Evolutionary conservation across 2,329 filamentous ascomycete genomes (phyloP).

Genomic region (Myriosclerotinia duriaeana): DNA sequence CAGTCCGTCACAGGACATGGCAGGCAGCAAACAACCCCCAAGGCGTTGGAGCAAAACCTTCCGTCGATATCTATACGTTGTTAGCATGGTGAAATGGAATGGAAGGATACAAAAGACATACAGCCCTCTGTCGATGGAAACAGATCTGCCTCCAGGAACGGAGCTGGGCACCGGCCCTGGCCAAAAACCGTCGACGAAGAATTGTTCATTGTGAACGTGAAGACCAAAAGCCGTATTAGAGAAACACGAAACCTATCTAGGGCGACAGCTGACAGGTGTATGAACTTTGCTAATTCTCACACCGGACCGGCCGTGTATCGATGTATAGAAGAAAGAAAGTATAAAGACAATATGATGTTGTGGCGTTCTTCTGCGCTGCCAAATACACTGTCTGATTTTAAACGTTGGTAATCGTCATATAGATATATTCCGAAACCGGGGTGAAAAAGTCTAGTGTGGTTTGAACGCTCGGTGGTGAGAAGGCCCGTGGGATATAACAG

Average conservation of each 20-base stretch:
- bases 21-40: slow-evolving; percentile 70
- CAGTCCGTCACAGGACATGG: slow-evolving; percentile 87
- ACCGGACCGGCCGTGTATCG: not conserved
- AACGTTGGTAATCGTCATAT: slow-evolving; percentile 8
- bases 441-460: slow-evolving; percentile 5
- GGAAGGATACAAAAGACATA: slow-evolving; percentile 46
- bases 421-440: slow-evolving; percentile 9
- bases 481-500: slow-evolving; percentile 23
- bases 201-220: slow-evolving; percentile 22
- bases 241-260: slow-evolving; percentile 8
- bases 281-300: slow-evolving; percentile 1
- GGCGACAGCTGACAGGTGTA: slow-evolving; percentile 14
- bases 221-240: slow-evolving; percentile 7
- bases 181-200: slow-evolving; percentile 24
- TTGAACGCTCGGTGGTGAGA: slow-evolving; percentile 29
- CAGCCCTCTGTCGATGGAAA: slow-evolving; percentile 66
- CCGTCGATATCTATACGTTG: slow-evolving; percentile 48
- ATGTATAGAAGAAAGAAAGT: slow-evolving; percentile 8
- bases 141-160: slow-evolving; percentile 64
- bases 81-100: not conserved
- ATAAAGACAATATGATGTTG: not conserved
- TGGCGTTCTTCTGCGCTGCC: slow-evolving; percentile 7
- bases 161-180: slow-evolving; percentile 55
- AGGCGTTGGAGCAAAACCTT: slow-evolving; percentile 57
- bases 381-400: slow-evolving; percentile 7